Evolutionary conservation across 2,329 filamentous ascomycete genomes (phyloP), one percentile per base, ranked within the genome.

Genomic region (Furcasterigmium furcatum): DNA sequence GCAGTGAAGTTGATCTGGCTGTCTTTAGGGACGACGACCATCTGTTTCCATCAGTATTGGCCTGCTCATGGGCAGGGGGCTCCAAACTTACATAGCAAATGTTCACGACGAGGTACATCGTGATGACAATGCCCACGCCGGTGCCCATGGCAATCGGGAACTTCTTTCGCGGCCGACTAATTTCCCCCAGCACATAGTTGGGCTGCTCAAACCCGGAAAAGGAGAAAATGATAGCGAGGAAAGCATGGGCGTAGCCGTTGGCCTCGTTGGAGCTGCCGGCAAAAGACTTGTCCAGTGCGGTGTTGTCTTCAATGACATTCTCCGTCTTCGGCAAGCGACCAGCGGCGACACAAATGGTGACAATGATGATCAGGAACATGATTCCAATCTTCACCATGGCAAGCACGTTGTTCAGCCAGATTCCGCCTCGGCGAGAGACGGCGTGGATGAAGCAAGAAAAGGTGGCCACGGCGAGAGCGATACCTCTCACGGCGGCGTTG

Each of bases 391-490:
- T 80, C 47, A 76, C 52, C 4, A 70, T 56, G 4, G 76, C 76
- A 25, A 80, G 61, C n/a, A 66, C 20, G 49, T 79, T 79, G 55
- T 75, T 77, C 20, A 79, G 53, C 19, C 63, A 55, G 36, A 80
- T 76, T 3, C 77, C 77, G 4, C 72, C 73, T 8, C 68, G 61
- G 21, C 77, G 62, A 36, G 72, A 78, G 32, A 66, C 56, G 4
- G 64, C 66, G 47, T 80, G 76, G 2, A 79, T 64, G 16, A 76
- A 61, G 45, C 73, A 74, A 4, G 71, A 67, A 10, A 69, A 51
- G 0, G 66, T 66, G 8, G 72, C 62, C 1, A 67, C 60, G 5
- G 58, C 65, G 21, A 79, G 62, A 1, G 77, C 76, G 32, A 80
- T 67, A 4, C 67, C 75, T 25, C 72, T 63, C 12, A 73, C 67